phyloP scores from a whole-genome alignment of 148 eudicot species.

The Dysphania ambrosioides region DNA sequence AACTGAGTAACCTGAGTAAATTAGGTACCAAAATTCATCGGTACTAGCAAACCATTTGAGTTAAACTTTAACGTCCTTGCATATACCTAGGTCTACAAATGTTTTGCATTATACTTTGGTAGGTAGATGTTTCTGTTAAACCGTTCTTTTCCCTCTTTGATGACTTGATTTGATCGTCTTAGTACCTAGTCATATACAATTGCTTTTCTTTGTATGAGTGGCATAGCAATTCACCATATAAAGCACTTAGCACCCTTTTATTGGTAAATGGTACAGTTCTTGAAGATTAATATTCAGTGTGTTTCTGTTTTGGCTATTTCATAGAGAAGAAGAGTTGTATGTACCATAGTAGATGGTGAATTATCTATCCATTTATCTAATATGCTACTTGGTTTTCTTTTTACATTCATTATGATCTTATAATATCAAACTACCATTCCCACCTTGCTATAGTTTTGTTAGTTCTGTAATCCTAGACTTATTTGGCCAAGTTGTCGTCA shows the following conservation, averaged over 20 bases:
- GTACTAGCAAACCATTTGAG: too few relatives aligned
- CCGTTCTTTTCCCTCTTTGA: background rate
- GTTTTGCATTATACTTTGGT: background rate
- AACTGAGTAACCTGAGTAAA: background rate
- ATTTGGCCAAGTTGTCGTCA: background rate
- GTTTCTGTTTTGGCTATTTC: background rate
- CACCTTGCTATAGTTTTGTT: background rate
- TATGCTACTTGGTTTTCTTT: background rate
- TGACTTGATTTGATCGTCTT: background rate
- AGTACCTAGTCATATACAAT: too few relatives aligned
- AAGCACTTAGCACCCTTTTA: too few relatives aligned
- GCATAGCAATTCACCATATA: too few relatives aligned
- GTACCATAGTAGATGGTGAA: background rate
- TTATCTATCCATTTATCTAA: background rate
- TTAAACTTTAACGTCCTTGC: background rate
- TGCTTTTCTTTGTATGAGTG: too few relatives aligned
- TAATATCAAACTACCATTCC: background rate
- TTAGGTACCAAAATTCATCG: background rate
- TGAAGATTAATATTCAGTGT: background rate
- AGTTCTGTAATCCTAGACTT: background rate
- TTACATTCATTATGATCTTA: background rate
- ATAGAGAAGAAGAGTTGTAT: background rate
- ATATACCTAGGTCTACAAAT: background rate
- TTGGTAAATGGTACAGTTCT: too few relatives aligned
- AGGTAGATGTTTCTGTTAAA: background rate